phyloP scores from a whole-genome alignment of 352 stramenopile species.

The Phytophthora meadii region DNA sequence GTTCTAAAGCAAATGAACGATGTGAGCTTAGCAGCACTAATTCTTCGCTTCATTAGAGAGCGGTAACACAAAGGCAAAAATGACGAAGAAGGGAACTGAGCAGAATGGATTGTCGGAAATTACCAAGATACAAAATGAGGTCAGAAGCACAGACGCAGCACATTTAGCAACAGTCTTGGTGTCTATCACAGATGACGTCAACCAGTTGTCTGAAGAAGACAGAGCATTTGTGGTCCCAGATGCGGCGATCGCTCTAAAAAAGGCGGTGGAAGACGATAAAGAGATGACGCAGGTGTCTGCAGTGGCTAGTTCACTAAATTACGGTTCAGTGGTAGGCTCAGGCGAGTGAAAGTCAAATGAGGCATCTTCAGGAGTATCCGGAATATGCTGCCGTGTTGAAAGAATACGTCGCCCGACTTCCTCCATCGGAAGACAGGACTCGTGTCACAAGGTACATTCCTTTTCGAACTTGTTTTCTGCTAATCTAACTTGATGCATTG shows the following conservation, averaged over 20 bases:
- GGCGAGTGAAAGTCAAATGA: background rate
- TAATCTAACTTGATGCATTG: background rate
- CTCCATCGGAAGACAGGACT: background rate
- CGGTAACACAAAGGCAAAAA: background rate
- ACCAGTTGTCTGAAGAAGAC: background rate
- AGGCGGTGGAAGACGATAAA: conserved; percentile 14
- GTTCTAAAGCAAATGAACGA: too few relatives aligned
- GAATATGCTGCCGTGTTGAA: conserved; percentile 9
- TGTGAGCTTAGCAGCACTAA: too few relatives aligned
- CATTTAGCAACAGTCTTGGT: conserved; percentile 1
- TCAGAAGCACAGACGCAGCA: too few relatives aligned
- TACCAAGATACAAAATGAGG: too few relatives aligned
- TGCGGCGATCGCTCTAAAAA: conserved; percentile 8
- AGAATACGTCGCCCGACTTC: conserved; percentile 7
- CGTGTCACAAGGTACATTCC: conserved; percentile 7
- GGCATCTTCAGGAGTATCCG: conserved; percentile 10
- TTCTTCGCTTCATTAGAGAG: too few relatives aligned
- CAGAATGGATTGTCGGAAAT: background rate
- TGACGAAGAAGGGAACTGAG: background rate
- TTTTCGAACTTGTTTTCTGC: background rate
- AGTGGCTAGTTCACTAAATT: conserved; percentile 11
- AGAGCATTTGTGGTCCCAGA: conserved; percentile 19
- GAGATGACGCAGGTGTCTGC: background rate
- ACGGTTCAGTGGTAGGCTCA: conserved; percentile 8
- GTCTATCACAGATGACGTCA: conserved; percentile 11